Evolutionary conservation across 2,329 filamentous ascomycete species (phyloP).

Genomic region (Clarireedia paspali): DNA sequence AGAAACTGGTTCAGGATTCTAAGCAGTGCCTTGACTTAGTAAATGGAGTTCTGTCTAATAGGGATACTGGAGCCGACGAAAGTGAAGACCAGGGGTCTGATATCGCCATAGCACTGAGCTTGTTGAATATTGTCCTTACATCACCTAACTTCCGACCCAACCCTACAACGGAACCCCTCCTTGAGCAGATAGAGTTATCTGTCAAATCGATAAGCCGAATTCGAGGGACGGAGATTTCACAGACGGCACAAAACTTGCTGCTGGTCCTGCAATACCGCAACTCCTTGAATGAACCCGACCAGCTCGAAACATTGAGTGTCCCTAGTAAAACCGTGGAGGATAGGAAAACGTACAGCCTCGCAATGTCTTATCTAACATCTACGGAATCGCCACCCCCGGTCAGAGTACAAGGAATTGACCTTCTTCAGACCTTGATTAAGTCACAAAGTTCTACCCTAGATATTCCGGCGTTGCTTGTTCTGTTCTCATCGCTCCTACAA

Average conservation of each 20-base stretch:
- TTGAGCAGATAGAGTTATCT: slow-evolving; percentile 21
- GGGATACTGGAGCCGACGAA: slow-evolving; percentile 24
- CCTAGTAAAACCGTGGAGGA: slow-evolving; percentile 45
- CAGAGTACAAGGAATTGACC: slow-evolving; percentile 55
- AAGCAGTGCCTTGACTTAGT: slow-evolving; percentile 58
- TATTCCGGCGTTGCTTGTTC: slow-evolving; percentile 54
- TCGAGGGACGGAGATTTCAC: slow-evolving; percentile 32
- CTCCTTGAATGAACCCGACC: slow-evolving; percentile 37
- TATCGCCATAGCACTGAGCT: slow-evolving; percentile 47
- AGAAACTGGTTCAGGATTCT: slow-evolving; percentile 56
- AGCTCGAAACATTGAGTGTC: slow-evolving; percentile 24
- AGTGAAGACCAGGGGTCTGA: slow-evolving; percentile 40
- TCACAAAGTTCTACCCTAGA: slow-evolving; percentile 52
- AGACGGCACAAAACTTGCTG: slow-evolving; percentile 48
- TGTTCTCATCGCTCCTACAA: slow-evolving; percentile 56
- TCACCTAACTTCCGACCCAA: slow-evolving; percentile 46
- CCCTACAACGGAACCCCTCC: slow-evolving; percentile 32
- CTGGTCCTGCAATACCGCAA: slow-evolving; percentile 49
- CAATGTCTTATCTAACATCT: slow-evolving; percentile 55
- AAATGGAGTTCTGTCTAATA: slow-evolving; percentile 45
- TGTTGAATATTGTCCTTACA: slow-evolving; percentile 53
- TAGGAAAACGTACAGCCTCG: slow-evolving; percentile 52
- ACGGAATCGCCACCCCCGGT: slow-evolving; percentile 57
- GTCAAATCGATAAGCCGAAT: slow-evolving; percentile 36
- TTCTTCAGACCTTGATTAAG: slow-evolving; percentile 50